Evolutionary conservation across 2,329 filamentous ascomycete genomes (phyloP).

Genomic region (Paracoccidioides lutzii): DNA sequence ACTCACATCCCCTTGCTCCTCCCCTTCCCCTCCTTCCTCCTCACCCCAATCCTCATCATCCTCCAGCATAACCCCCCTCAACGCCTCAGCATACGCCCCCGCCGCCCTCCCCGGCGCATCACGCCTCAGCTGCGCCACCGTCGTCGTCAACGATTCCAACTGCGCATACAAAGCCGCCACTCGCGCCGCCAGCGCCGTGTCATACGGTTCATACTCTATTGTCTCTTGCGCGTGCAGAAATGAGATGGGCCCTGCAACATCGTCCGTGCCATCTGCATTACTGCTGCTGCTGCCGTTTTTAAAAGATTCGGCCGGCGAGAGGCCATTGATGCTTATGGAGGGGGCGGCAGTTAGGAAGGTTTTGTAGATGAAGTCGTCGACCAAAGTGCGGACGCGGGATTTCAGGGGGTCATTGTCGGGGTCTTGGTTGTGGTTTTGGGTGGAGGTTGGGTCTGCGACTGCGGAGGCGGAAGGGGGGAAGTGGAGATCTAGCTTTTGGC

Average conservation of each 20-base stretch:
- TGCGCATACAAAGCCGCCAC: conserved; percentile 36
- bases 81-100: conserved; percentile 23
- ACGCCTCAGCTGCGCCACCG: conserved; percentile 34
- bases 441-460: not conserved
- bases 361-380: conserved; percentile 30
- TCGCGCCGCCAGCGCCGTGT: conserved; percentile 30
- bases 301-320: conserved; percentile 11
- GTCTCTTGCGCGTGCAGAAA: conserved; percentile 27
- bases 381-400: conserved; percentile 3
- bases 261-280: not conserved
- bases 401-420: not conserved
- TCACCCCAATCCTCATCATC: conserved; percentile 38
- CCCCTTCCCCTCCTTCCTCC: conserved; percentile 37
- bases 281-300: not conserved
- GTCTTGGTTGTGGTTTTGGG: not conserved
- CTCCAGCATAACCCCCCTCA: conserved; percentile 23
- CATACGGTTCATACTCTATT: conserved; percentile 37
- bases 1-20: conserved; percentile 10
- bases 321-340: conserved; percentile 37
- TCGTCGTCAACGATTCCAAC: conserved; percentile 35
- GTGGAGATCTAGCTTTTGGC: conserved; percentile 36
- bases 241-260: conserved; percentile 4
- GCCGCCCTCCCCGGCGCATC: conserved; percentile 33
- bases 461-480: conserved; percentile 32
- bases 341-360: conserved; percentile 33